A percentile compares a stretch with the other conserved stretches of the same genome.
Conservation (phyloP, 176 grass and related monocot genomes). For the Alloteropsis semialata region DNA sequence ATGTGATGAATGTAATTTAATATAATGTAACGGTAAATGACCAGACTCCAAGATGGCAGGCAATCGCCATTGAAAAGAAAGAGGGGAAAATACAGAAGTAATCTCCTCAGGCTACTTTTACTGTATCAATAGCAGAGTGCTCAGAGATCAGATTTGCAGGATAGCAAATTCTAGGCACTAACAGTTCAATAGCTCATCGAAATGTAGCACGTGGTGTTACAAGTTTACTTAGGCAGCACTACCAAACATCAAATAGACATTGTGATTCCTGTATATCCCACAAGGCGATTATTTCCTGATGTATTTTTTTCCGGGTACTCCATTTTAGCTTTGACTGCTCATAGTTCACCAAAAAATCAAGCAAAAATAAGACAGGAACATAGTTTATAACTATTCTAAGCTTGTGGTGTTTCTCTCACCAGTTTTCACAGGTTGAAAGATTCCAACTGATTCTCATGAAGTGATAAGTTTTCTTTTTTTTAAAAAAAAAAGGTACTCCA, state of each 20-base stretch:
- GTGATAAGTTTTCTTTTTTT: not conserved
- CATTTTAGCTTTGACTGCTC: not conserved
- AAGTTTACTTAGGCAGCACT: not conserved
- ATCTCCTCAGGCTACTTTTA: not conserved
- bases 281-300: not conserved
- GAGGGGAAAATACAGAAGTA: not conserved
- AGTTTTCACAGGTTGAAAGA: not conserved
- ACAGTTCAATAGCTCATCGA: not conserved
- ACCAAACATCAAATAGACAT: not conserved
- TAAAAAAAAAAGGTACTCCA: not conserved
- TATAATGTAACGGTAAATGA: not conserved
- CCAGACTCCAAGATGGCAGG: not conserved
- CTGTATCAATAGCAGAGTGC: not conserved
- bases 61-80: not conserved
- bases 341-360: not conserved
- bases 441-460: not conserved
- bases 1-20: no score
- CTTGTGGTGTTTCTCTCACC: not conserved
- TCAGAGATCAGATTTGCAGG: not conserved
- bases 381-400: slow-evolving; percentile 1
- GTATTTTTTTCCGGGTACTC: not conserved
- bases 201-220: slow-evolving; percentile 3
- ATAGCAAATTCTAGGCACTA: not conserved
- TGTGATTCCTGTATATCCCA: not conserved
- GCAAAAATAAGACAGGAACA: not conserved